phyloP scores from a whole-genome alignment of 768 basidiomycete genomes.

The Candolleomyces efflorescens region DNA sequence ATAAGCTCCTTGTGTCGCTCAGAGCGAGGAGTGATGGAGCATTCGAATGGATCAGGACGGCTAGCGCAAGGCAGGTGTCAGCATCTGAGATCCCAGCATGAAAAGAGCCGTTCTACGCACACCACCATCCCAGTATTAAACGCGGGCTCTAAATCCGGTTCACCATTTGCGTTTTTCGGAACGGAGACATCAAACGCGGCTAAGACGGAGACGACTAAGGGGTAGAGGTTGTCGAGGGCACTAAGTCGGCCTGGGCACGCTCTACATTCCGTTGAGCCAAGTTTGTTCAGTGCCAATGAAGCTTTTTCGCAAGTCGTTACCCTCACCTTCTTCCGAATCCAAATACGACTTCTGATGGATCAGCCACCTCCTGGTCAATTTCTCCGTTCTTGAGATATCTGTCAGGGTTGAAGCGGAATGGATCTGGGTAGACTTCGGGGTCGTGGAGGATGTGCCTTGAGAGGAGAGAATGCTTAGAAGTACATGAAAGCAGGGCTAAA shows the following conservation, averaged over 20 bases:
- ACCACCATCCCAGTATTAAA: background rate
- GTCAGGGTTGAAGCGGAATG: constrained; percentile 25
- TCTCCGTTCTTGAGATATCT: constrained; percentile 22
- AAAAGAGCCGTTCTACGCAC: too few species aligned
- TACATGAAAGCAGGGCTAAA: background rate
- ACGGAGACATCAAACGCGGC: background rate
- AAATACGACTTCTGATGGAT: constrained; percentile 14
- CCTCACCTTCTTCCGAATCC: constrained; percentile 20
- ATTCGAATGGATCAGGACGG: too few species aligned
- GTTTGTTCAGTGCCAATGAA: background rate
- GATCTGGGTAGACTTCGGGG: constrained; percentile 25
- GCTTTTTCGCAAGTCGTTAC: background rate
- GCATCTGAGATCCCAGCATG: too few species aligned
- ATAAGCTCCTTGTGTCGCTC: too few species aligned
- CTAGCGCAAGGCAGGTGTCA: too few species aligned
- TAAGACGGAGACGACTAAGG: background rate
- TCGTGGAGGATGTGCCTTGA: constrained; percentile 31
- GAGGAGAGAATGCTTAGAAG: background rate
- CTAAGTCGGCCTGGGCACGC: too few species aligned
- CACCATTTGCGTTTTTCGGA: background rate
- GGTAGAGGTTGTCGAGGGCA: background rate
- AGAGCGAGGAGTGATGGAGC: too few species aligned
- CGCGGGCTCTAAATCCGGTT: background rate
- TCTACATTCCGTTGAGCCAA: background rate
- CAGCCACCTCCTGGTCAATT: constrained; percentile 9